Conservation (phyloP, 768 basidiomycete genomes). For the Bullera alba region DNA sequence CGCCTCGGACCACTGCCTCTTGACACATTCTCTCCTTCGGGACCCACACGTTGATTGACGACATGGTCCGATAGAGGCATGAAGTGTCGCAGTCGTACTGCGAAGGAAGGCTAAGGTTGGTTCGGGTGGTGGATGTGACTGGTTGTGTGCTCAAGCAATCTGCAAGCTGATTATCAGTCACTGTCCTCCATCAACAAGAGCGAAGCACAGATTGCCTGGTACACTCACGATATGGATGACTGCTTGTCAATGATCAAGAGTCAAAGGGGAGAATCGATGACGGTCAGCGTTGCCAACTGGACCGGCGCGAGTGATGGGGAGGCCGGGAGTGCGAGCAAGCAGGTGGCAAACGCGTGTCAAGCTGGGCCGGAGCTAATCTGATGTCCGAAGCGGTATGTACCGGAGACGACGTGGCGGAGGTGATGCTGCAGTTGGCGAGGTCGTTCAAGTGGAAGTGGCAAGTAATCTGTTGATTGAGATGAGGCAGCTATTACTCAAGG, state of each 20-base stretch:
- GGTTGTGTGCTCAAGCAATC: neutral
- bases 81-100: neutral
- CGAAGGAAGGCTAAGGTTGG: neutral
- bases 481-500: too few relatives aligned
- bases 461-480: too few relatives aligned
- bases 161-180: neutral
- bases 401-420: too few relatives aligned
- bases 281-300: neutral
- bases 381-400: too few relatives aligned
- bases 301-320: neutral
- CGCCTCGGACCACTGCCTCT: neutral
- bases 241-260: neutral
- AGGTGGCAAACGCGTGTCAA: slow-evolving; percentile 1
- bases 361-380: too few relatives aligned
- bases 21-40: neutral
- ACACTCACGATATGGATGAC: neutral
- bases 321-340: neutral
- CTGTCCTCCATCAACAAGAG: neutral
- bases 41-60: neutral
- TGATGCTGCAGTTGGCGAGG: too few relatives aligned
- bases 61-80: neutral
- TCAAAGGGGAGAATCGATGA: neutral
- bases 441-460: too few relatives aligned
- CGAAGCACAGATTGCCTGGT: neutral
- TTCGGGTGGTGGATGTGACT: neutral